Evolutionary conservation across 1,284 basidiomycete species (phyloP), one percentile per base, ranked within the genome.

Genomic region (Apiotrichum montevideense): DNA sequence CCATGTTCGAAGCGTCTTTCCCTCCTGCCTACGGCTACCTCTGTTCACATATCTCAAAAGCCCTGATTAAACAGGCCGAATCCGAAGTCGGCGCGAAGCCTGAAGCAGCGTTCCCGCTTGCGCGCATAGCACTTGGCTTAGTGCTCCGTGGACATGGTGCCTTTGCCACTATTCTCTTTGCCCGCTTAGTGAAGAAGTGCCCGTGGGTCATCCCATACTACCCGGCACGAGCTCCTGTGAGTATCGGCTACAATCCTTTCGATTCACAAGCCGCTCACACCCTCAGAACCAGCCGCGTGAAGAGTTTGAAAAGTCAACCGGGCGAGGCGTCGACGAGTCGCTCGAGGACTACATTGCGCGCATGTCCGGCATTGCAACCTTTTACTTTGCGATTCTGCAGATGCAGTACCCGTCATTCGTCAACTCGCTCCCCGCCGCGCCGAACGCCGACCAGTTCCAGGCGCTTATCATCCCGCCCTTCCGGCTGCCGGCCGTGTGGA

Each of bases 71-170:
- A 39, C 96, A 98, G 79, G 93, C 94, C 6, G 93, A 97, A 77
- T 88, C 87, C 0, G 95, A 98, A 75, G 90, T 97, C 6, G 85
- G 88, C 2, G 92, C 91, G 2, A 90, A 94, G 74, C 85, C 88
- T 65, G 84, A 85, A 40, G 87, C 87, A 8, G 93, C 92, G 0
- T 82, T 83, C 46, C 94, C 95, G 0, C 81, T 98, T 9, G 90
- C 88, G 0, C 82, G 84, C 33, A 83, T 97, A 4, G 79, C 88
- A 0, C 79, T 87, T 47, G 84, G 84, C 52, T 79, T 95, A 21
- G 76, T 93, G 13, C 57, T 78, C 2, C 65, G 81, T 64, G 72
- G 81, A 63, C 66, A 83, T 85, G 57, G 79, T 75, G 68, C 80
- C 68, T 59, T 97, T 82, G 80, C 83, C 0, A 82, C 88, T 10